These are phyloP conservation scores for Trapa incisa DNA, from an alignment of 345 rosid genomes.

Conservation along the genomic window DNA sequence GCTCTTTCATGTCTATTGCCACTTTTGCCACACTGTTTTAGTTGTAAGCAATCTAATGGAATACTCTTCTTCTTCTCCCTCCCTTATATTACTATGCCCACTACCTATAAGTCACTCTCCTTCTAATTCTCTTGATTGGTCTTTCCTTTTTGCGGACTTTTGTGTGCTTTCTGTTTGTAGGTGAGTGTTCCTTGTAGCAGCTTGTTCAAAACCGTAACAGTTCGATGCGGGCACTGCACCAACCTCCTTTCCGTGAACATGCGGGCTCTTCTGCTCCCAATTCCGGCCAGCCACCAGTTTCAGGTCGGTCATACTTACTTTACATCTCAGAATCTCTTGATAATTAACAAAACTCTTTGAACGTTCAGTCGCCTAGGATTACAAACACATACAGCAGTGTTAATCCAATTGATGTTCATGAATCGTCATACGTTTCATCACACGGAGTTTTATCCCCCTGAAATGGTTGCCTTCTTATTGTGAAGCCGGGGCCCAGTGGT, in stretches of 20 bases:
- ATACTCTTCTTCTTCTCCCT: constrained; percentile 4
- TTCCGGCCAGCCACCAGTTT: constrained; percentile 59
- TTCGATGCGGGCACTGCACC: constrained; percentile 94
- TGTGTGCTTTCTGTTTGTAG: constrained; percentile 15
- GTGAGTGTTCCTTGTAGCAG: constrained; percentile 92
- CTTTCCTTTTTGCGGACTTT: background rate
- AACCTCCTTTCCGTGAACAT: constrained; percentile 73
- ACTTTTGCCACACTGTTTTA: constrained; percentile 67
- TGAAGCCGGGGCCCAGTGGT: background rate
- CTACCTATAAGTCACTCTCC: background rate
- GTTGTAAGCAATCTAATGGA: constrained; percentile 31
- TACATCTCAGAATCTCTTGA: constrained; percentile 64
- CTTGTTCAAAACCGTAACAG: constrained; percentile 90
- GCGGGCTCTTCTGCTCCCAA: constrained; percentile 55
- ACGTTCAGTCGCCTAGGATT: background rate
- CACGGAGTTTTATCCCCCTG: background rate
- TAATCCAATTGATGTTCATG: background rate
- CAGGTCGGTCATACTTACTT: constrained; percentile 67
- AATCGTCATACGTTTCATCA: background rate
- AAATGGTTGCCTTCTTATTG: too few relatives aligned
- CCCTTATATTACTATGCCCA: constrained; percentile 1
- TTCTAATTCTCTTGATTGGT: background rate
- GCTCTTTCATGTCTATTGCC: constrained; percentile 96
- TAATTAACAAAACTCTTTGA: constrained; percentile 7
- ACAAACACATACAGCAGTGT: background rate